These are phyloP conservation scores for Candolleomyces aberdarensis DNA, from an alignment of 768 basidiomycete species.

Conservation along the genomic window DNA sequence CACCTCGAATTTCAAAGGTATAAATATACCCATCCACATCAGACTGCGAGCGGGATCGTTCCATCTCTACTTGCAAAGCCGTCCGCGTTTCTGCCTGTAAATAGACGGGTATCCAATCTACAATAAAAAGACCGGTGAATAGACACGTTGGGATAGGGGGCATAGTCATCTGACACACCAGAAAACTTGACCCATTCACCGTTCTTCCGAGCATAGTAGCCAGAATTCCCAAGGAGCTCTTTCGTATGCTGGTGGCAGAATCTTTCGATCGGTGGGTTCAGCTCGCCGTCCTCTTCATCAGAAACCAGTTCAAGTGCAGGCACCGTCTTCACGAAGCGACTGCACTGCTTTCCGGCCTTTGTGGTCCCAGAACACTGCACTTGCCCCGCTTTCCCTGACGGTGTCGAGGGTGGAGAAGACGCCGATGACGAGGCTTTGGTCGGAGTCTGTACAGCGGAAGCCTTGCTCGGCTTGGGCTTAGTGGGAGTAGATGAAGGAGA, in stretches of 20 bases:
- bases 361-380: slow-evolving; percentile 65
- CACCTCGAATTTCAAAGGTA: slow-evolving; percentile 76
- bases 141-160: slow-evolving; percentile 5
- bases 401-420: slow-evolving; percentile 17
- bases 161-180: slow-evolving; percentile 33
- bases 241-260: slow-evolving; percentile 70
- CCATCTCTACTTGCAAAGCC: slow-evolving; percentile 45
- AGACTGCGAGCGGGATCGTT: slow-evolving; percentile 44
- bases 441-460: slow-evolving; percentile 1
- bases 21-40: slow-evolving; percentile 81
- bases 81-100: slow-evolving; percentile 58
- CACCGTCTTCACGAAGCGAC: slow-evolving; percentile 51
- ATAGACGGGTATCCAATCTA: slow-evolving; percentile 72
- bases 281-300: slow-evolving; percentile 27
- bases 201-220: slow-evolving; percentile 54
- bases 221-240: slow-evolving; percentile 46
- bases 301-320: slow-evolving; percentile 17
- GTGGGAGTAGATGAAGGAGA: slow-evolving; percentile 8
- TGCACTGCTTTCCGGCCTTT: slow-evolving; percentile 61
- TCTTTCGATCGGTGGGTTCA: slow-evolving; percentile 27
- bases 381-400: slow-evolving; percentile 17
- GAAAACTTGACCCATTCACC: slow-evolving; percentile 56
- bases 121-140: slow-evolving; percentile 5
- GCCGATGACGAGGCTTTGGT: slow-evolving; percentile 6
- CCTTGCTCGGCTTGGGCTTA: slow-evolving; percentile 10